A percentile compares a stretch with the other conserved stretches of the same genome.
Conservation (phyloP, 2,329 filamentous ascomycete genomes). For the Parastagonospora nodorum region DNA sequence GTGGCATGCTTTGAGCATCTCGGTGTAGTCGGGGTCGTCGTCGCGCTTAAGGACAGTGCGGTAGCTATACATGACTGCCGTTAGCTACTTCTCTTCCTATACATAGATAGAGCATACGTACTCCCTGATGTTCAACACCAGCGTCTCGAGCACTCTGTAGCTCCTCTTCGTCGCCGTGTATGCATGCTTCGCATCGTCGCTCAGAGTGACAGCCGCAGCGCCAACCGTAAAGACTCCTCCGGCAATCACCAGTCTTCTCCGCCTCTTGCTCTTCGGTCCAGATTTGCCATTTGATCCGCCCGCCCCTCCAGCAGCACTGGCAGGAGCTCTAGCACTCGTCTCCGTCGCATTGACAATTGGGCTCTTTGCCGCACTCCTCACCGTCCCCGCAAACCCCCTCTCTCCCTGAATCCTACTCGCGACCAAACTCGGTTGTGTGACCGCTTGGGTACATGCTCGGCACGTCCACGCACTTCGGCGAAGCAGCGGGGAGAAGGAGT, state of each 20-base stretch:
- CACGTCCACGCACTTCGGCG: conserved; percentile 43
- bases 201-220: conserved; percentile 55
- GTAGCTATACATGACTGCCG: conserved; percentile 65
- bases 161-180: conserved; percentile 78
- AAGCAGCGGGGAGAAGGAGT: conserved; percentile 30
- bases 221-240: conserved; percentile 41
- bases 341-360: conserved; percentile 4
- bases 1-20: conserved; percentile 80
- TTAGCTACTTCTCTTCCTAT: conserved; percentile 15
- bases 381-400: conserved; percentile 19
- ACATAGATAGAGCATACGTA: conserved; percentile 51
- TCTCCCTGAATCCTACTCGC: conserved; percentile 1
- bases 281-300: neutral
- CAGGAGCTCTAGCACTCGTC: neutral
- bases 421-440: conserved; percentile 17
- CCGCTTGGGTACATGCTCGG: conserved; percentile 36
- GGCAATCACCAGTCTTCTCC: conserved; percentile 32
- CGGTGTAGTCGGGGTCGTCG: conserved; percentile 68
- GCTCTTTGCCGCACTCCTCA: conserved; percentile 7
- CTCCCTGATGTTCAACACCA: conserved; percentile 89
- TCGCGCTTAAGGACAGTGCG: conserved; percentile 77
- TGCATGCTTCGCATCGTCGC: conserved; percentile 73
- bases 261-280: conserved; percentile 24
- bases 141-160: conserved; percentile 74
- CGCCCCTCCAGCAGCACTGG: neutral